A percentile compares a stretch with the other conserved stretches of the same genome.
Evolutionary conservation across 2,329 filamentous ascomycete species (phyloP).

Genomic region (Xylariaceae sp.): DNA sequence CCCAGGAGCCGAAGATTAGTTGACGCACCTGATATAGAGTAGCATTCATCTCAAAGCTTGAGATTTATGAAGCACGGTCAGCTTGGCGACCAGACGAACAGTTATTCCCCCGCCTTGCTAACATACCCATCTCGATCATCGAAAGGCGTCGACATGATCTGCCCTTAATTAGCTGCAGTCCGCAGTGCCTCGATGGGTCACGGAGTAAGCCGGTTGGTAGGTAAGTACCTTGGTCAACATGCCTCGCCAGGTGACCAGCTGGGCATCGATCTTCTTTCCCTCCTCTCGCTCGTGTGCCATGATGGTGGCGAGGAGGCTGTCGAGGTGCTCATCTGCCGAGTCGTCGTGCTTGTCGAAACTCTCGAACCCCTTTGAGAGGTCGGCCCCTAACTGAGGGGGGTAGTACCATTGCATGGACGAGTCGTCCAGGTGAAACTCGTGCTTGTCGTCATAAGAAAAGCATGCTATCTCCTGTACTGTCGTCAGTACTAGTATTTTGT

Average conservation of each 20-base stretch:
- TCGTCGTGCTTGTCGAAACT: constrained; percentile 79
- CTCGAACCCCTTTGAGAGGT: constrained; percentile 75
- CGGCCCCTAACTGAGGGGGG: constrained; percentile 59
- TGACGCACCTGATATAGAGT: constrained; percentile 73
- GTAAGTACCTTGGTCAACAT: constrained; percentile 91
- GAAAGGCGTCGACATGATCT: constrained; percentile 83
- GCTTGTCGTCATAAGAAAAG: constrained; percentile 88
- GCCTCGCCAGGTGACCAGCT: constrained; percentile 88
- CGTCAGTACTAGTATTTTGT: constrained; percentile 1
- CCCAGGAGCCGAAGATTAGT: constrained; percentile 4
- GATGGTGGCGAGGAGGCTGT: constrained; percentile 72
- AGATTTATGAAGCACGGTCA: constrained; percentile 12
- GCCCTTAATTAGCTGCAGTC: constrained; percentile 8
- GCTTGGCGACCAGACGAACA: constrained; percentile 1
- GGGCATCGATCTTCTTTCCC: constrained; percentile 60
- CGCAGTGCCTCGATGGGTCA: background rate
- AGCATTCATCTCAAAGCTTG: constrained; percentile 90
- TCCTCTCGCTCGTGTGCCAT: constrained; percentile 62
- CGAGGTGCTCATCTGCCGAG: constrained; percentile 75
- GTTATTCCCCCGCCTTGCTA: no score
- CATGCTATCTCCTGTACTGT: constrained; percentile 70
- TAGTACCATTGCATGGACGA: constrained; percentile 86
- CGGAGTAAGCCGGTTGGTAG: background rate
- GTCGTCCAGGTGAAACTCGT: constrained; percentile 66
- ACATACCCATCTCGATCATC: constrained; percentile 70